Base-by-base conservation (phyloP, 495 filamentous ascomycete species). In the Ascodesmis nigricans region DNA sequence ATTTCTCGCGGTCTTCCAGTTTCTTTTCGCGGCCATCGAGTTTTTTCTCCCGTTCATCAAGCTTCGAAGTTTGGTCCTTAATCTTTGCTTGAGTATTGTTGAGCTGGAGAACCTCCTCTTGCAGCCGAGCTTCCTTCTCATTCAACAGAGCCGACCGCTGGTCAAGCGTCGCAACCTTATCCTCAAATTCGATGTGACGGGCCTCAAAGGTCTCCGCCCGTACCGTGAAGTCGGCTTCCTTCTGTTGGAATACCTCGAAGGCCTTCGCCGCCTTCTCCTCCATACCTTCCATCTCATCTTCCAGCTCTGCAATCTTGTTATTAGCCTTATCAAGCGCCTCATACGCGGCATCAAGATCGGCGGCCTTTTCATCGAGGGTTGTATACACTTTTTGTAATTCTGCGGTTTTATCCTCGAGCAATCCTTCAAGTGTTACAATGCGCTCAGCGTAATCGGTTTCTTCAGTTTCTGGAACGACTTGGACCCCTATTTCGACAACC, bases 1-100 rank as follows among this genome's bases (percentile, higher is more conserved):
- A 40, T 55, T 59, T 68, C 29, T 70, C 64, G 14, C 62, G 62
- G 5, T 59, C 60, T 33, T 68, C 65, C 20, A 60, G 55, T 33
- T 64, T 61, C 28, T 57, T 65, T 9, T 41, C 37, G 36, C 64
- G 55, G 20, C 67, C 63, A 21, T 50, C 44, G 24, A 52, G 28
- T 11, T 51, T 45, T 56, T 64, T 67, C 27, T 69, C 61, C n/a
- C 59, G 58, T 4, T 60, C 61, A 29, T 64, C 42, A 13, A 45
- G 22, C 7, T 38, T 19, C 6, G 40, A 15, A 4, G 21, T 13
- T 20, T 25, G 33, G 7, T 36, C 33, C 10, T 39, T 15, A 9
- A 39, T 28, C 5, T 33, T 21, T 24, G 11, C 30, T 15, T 17
- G 29, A 4, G 13, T 20, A 16, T 34, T 21, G 6, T 39, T 30